Conservation (phyloP, 176 grass and related monocot genomes). For the Eremochloa ophiuroides region DNA sequence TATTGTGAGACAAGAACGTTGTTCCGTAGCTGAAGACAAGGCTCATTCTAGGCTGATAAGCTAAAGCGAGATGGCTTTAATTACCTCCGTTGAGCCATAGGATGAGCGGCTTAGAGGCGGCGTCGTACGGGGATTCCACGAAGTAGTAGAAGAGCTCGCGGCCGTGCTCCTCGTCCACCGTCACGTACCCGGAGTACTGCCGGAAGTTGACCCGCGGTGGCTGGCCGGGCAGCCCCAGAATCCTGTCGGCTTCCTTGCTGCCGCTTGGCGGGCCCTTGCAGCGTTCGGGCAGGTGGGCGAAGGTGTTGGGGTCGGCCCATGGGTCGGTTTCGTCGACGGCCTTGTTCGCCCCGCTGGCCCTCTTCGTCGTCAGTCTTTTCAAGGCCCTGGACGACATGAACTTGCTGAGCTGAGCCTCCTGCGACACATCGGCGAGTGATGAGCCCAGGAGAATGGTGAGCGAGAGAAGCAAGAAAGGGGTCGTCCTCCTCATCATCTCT, state of each 20-base stretch:
- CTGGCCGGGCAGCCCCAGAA: constrained; percentile 42
- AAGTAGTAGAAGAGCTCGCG: constrained; percentile 65
- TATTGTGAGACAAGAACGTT: too few relatives aligned
- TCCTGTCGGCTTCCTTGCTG: constrained; percentile 29
- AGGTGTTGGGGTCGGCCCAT: not conserved
- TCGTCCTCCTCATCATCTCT: too few relatives aligned
- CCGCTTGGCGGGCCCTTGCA: not conserved
- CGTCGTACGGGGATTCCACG: constrained; percentile 27
- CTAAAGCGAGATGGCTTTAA: too few relatives aligned
- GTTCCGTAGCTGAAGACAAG: too few relatives aligned
- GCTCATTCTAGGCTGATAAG: too few relatives aligned
- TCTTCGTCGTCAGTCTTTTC: not conserved
- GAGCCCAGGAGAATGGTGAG: not conserved
- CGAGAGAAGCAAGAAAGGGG: too few relatives aligned
- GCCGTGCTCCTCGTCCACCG: constrained; percentile 19
- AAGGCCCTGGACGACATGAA: constrained; percentile 14
- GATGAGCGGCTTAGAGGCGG: constrained; percentile 33
- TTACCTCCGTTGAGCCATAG: constrained; percentile 69
- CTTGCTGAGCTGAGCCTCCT: too few relatives aligned
- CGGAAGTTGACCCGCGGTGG: constrained; percentile 28
- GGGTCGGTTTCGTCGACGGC: not conserved
- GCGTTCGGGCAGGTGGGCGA: not conserved
- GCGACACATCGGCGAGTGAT: constrained; percentile 9
- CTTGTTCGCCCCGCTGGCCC: not conserved
- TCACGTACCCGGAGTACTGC: constrained; percentile 53